Evolutionary conservation across 2,329 filamentous ascomycete genomes (phyloP).

Genomic region (Macrophomina tecta): DNA sequence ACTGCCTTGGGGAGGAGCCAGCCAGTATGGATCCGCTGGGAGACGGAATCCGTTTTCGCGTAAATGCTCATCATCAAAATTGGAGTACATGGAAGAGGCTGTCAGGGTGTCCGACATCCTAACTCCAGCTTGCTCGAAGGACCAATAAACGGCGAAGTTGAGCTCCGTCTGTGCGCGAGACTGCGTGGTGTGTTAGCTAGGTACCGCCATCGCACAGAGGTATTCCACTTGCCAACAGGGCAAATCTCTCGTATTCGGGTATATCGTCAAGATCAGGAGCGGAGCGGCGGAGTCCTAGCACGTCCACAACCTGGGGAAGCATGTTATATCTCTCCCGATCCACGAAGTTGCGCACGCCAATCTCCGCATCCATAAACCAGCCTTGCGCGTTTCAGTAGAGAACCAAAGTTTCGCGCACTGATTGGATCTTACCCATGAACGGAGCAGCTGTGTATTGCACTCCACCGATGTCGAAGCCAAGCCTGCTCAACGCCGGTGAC

Average conservation of each 20-base stretch:
- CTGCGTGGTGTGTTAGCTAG: background rate
- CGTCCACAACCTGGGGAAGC: constrained; percentile 33
- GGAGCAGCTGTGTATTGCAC: constrained; percentile 37
- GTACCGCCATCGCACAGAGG: background rate
- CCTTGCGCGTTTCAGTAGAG: constrained; percentile 18
- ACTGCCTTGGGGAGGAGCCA: constrained; percentile 37
- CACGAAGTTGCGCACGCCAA: constrained; percentile 38
- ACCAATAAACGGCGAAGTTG: constrained; percentile 37
- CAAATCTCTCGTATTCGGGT: constrained; percentile 35
- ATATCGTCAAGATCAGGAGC: constrained; percentile 33
- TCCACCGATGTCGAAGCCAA: constrained; percentile 40
- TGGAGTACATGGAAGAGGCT: constrained; percentile 35
- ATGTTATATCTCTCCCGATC: constrained; percentile 38
- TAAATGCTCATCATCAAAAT: constrained; percentile 36
- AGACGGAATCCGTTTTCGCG: constrained; percentile 35
- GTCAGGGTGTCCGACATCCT: constrained; percentile 37
- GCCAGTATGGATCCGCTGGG: constrained; percentile 37
- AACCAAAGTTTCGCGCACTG: too few species aligned
- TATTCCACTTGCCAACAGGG: constrained; percentile 12
- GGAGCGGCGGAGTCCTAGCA: constrained; percentile 29
- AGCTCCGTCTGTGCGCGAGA: constrained; percentile 37
- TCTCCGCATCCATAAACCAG: constrained; percentile 43
- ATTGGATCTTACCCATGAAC: constrained; percentile 31
- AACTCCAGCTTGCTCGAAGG: constrained; percentile 33
- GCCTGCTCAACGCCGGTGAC: constrained; percentile 36